Conservation (phyloP, 108 stramenopile species). For the Nitzschia putrida region DNA sequence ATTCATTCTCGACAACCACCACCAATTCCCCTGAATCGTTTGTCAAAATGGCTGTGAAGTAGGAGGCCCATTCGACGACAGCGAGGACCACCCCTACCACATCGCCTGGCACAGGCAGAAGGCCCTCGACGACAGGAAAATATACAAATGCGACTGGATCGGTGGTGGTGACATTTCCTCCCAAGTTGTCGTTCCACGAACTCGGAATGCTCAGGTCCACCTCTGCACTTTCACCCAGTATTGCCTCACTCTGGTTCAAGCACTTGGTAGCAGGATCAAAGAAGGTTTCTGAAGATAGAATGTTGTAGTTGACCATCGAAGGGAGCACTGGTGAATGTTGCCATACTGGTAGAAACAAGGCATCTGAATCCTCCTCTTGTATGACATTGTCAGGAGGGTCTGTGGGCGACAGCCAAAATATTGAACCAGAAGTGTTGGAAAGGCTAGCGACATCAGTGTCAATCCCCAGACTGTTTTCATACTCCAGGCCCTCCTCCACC, state of each 20-base stretch:
- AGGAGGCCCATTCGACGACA: conserved; percentile 40
- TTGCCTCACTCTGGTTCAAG: neutral
- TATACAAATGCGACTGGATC: conserved; percentile 30
- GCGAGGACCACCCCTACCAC: conserved; percentile 28
- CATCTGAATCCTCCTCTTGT: neutral
- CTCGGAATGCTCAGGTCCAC: too few species aligned
- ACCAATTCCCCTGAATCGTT: conserved; percentile 47
- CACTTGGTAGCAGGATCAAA: neutral
- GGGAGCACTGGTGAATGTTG: neutral
- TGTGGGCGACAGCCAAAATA: too few species aligned
- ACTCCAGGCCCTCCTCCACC: conserved; percentile 6
- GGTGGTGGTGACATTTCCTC: too few species aligned
- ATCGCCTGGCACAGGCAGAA: neutral
- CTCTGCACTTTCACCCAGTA: too few species aligned
- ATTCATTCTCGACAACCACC: conserved; percentile 48
- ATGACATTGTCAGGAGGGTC: too few species aligned
- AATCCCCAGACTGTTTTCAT: neutral
- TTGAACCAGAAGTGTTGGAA: too few species aligned
- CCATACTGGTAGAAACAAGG: conserved; percentile 3
- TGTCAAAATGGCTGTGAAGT: conserved; percentile 41
- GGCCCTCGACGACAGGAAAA: conserved; percentile 28
- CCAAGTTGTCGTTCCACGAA: too few species aligned
- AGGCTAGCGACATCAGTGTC: neutral
- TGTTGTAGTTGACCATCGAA: conserved; percentile 5
- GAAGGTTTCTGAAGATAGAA: neutral